Base-by-base conservation (phyloP, 2,329 filamentous ascomycete genomes). In the Cadophora gregata region DNA sequence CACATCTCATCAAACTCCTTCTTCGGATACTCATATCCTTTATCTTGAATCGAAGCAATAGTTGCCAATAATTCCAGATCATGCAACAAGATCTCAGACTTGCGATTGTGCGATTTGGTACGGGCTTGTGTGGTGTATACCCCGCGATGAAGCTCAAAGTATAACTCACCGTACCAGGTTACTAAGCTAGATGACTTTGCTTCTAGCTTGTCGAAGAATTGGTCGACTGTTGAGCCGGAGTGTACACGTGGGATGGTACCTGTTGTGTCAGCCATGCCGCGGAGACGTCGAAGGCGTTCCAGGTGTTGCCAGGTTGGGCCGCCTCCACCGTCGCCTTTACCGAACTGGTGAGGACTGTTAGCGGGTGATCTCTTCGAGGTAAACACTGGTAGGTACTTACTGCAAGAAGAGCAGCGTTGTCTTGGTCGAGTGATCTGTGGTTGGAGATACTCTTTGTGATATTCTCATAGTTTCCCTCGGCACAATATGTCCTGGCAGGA, bases 51-150 rank as follows among this genome's bases (percentile, higher is more conserved):
- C 2, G 91, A 96, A 4, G 93, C 93, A 71, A 97, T 81, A 0
- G 96, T 97, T 9, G 94, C 93, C 38, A 98, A 82, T 71, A 92
- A 89, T 78, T 99, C 96, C 64, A 98, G 84, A 70, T 97, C 93
- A 59, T 93, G 90, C 62, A 99, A 84, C 80, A 97, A 79, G 62
- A 91, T 88, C 79, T 99, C 96, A 0, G 93, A 86, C 77, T 90
- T 91, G 64, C 96, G 88, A 78, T 98, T 99, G 82, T 96, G 94
- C 73, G 88, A 88, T 82, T 99, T 99, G 83, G 97, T 99, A 81
- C 97, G 97, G 67, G 94, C 91, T 78, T 98, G 95, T 0, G 95
- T 97, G 4, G 96, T 99, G 80, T 98, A 98, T 12, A 95, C 98
- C 62, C 96, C 96, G 67, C 96, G 91, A 78, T 99, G 96, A 59